Evolutionary conservation across 805 yeast genomes (phyloP), one percentile per base, ranked within the genome.

Genomic region (Lachancea quebecensis): DNA sequence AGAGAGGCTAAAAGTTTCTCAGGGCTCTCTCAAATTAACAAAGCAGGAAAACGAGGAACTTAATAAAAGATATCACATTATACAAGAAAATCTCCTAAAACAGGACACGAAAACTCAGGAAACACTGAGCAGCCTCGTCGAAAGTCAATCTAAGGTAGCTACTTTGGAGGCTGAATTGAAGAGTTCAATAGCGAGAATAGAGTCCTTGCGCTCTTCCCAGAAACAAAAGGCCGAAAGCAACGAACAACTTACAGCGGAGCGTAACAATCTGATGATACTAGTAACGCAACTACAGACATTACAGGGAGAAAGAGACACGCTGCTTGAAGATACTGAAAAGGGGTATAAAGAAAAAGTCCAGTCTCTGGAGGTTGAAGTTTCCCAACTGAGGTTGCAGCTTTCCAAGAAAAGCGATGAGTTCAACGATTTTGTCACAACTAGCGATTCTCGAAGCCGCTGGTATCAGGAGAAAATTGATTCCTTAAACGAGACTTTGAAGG

Each of bases 391-490:
- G 7, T 17, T 68, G 4, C 75, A 70, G 47, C 62, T 82, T 31
- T 71, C 68, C 2, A 70, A 73, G 18, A 74, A 71, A 38, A 61
- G 60, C 21, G 65, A 72, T 46, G 90, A 84, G 50, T 69, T 80
- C 36, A 73, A 73, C 45, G 70, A 75, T 8, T 55, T 46, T 14
- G 45, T 51, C 34, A 25, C 41, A 2, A 41, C 49, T 11, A 28
- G 32, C 2, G 44, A 42, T 10, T 39, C 48, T 21, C 78, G 80
- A 39, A 67, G 78, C 35, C 73, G 69, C 41, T 75, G 79, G 42
- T 71, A 72, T 63, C 74, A 83, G 67, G 78, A 75, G 39, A 81
- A 81, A 58, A 73, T 83, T 33, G 84, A 81, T 45, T 67, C 72
- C 15, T 62, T 84, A 29, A 68, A 72, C 42, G 59, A 65, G 10